Evolutionary conservation across 2,329 filamentous ascomycete species (phyloP).

Genomic region (Phialophora tarda): DNA sequence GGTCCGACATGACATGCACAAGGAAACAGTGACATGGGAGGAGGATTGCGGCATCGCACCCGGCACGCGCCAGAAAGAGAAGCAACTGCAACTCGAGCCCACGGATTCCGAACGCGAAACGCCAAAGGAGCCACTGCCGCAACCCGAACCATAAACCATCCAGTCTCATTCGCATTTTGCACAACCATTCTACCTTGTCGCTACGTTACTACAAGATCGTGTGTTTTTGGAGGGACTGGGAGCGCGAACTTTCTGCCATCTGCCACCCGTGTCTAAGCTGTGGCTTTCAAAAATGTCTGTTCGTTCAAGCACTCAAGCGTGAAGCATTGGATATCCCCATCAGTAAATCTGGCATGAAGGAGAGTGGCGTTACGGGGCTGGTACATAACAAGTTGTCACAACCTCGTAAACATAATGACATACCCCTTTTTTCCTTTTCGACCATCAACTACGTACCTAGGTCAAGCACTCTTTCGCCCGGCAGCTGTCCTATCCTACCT

Average conservation of each 20-base stretch:
- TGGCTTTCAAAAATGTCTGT: background rate
- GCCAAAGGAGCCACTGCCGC: slow-evolving; percentile 20
- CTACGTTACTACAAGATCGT: background rate
- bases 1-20: slow-evolving; percentile 53
- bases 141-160: slow-evolving; percentile 24
- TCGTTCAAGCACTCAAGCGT: slow-evolving; percentile 11
- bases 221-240: background rate
- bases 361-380: background rate
- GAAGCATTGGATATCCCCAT: slow-evolving; percentile 18
- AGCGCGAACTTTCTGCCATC: background rate
- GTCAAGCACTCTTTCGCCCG: background rate
- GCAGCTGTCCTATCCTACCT: background rate
- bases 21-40: slow-evolving; percentile 52
- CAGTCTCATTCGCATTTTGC: background rate
- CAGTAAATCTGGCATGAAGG: background rate
- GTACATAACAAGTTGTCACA: background rate
- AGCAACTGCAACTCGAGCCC: slow-evolving; percentile 20
- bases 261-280: background rate
- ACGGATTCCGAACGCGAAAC: slow-evolving; percentile 22
- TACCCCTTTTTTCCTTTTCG: background rate
- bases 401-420: background rate
- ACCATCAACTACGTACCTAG: too few relatives aligned
- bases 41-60: slow-evolving; percentile 33
- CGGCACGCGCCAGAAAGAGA: slow-evolving; percentile 19
- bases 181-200: slow-evolving; percentile 8